A percentile compares a stretch with the other conserved stretches of the same genome.
Conservation (phyloP, 2,329 filamentous ascomycete genomes). For the Fusarium drepaniforme region DNA sequence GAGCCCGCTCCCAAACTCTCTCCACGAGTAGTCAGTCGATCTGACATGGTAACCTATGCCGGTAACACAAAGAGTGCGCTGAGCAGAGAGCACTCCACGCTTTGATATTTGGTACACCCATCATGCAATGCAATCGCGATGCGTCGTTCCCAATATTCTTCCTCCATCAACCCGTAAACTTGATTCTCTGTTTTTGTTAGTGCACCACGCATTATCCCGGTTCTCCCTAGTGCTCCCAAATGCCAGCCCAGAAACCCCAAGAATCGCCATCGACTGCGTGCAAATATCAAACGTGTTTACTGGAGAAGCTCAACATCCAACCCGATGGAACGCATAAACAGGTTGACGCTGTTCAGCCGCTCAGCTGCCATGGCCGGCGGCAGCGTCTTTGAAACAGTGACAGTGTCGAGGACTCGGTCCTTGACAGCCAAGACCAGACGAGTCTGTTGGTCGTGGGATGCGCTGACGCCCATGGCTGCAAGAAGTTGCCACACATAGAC, state of each 20-base stretch:
- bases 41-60: constrained; percentile 29
- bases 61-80: constrained; percentile 28
- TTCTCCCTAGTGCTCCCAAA: constrained; percentile 38
- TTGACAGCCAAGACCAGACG: constrained; percentile 95
- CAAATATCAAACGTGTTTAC: constrained; percentile 42
- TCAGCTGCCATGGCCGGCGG: constrained; percentile 87
- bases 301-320: constrained; percentile 86
- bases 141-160: constrained; percentile 34
- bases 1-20: constrained; percentile 31
- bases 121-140: constrained; percentile 22
- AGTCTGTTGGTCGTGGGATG: constrained; percentile 94
- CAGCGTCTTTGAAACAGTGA: constrained; percentile 87
- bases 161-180: constrained; percentile 36
- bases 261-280: constrained; percentile 39
- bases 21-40: constrained; percentile 18
- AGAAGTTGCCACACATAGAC: constrained; percentile 99
- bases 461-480: constrained; percentile 93
- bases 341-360: constrained; percentile 90
- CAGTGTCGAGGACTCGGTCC: constrained; percentile 97
- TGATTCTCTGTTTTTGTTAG: constrained; percentile 12
- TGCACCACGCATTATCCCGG: constrained; percentile 34
- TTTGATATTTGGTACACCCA: constrained; percentile 40
- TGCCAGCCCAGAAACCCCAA: constrained; percentile 44
- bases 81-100: constrained; percentile 33
- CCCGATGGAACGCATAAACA: constrained; percentile 99